phyloP scores from a whole-genome alignment of 345 rosid genomes.

The Raphanus raphanistrum region DNA sequence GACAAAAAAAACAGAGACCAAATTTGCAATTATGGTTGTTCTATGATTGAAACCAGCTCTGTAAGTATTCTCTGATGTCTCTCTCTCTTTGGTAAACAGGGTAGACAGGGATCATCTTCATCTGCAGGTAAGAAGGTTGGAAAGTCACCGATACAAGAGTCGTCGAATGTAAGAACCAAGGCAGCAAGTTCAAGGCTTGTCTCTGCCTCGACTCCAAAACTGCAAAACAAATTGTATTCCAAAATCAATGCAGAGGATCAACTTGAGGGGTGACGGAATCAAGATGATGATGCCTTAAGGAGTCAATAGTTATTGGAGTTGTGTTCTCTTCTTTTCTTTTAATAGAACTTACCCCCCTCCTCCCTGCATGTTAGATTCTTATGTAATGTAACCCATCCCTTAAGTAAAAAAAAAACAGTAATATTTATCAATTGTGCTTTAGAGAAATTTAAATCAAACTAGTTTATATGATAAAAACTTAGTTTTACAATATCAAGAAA shows the following conservation, averaged over 20 bases:
- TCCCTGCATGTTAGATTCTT: conserved; percentile 18
- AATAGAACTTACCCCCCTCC: not conserved
- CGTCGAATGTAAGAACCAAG: conserved; percentile 17
- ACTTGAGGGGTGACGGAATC: conserved; percentile 26
- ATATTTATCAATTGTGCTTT: not conserved
- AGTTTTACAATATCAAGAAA: not conserved
- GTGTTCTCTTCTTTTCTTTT: not conserved
- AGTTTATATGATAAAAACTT: not conserved
- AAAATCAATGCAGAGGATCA: conserved; percentile 40
- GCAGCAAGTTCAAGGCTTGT: conserved; percentile 28
- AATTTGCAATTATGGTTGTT: not conserved
- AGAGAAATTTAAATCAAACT: not conserved
- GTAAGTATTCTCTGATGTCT: not conserved
- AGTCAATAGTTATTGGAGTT: conserved; percentile 19
- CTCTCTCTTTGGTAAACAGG: conserved; percentile 45
- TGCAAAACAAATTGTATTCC: conserved; percentile 46
- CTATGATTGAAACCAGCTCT: not conserved
- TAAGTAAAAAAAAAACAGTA: not conserved
- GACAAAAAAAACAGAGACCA: not conserved
- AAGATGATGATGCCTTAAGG: conserved; percentile 1
- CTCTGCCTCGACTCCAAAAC: conserved; percentile 44
- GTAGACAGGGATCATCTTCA: conserved; percentile 49
- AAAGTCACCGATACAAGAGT: conserved; percentile 39
- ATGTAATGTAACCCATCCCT: conserved; percentile 26
- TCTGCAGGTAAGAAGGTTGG: conserved; percentile 49